Evolutionary conservation across 2,329 filamentous ascomycete genomes (phyloP), one percentile per base, ranked within the genome.

Genomic region (Stachybotrys echinatus): DNA sequence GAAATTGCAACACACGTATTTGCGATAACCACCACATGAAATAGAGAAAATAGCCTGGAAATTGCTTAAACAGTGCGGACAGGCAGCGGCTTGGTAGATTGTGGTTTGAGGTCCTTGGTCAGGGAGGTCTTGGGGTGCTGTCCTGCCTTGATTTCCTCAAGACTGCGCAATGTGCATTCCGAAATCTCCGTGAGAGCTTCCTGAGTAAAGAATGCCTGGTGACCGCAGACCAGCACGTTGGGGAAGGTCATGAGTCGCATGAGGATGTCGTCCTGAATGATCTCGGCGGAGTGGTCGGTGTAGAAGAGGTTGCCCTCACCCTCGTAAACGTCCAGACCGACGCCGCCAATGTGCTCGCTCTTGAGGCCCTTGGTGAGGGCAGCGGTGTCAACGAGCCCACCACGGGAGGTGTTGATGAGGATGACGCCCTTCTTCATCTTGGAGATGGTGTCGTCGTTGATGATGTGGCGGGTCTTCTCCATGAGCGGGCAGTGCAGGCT

Each of bases 241-340:
- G 77, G 84, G 58, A 87, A 87, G 1, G 83, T 86, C 66, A 84
- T 80, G 54, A 88, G 65, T 5, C 84, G 76, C 76, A 83, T 84
- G 42, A 88, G 69, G 50, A 78, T 72, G 57, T 87, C 83, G 59
- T 88, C 84, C 45, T 86, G 72, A 54, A 87, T 84, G 57, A 87
- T 82, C 54, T 83, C 75, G 14, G 71, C 75, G 5, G 81, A 84
- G 58, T 84, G 81, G 55, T 87, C 83, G 57, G 80, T 75, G 63
- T 87, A 87, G 59, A 87, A 87, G 34, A 86, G 66, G 38, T 71
- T 65, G n/a, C 75, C 71, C 62, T 88, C 84, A 40, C 75, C 76
- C 60, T 88, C 84, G 62, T 87, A 88, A 17, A 88, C 84, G 60
- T 88, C 84, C 38, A 88, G 71, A 1, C 83, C 84, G 23, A 86